Evolutionary conservation across 345 rosid genomes (phyloP).

Genomic region (Cardamine occulta): DNA sequence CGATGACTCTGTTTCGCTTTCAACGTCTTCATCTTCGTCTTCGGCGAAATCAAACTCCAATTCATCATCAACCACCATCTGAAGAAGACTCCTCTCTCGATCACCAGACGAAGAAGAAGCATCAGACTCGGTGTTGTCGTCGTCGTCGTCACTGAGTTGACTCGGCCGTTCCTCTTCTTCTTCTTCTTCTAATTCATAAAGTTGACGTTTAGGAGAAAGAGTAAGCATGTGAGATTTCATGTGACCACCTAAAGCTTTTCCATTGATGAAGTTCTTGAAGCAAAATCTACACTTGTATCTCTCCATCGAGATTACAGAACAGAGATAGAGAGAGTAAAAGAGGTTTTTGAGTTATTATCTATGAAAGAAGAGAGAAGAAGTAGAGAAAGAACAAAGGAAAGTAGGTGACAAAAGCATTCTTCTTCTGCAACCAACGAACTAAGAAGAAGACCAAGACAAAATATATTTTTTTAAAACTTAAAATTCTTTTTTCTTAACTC

Average conservation of each 20-base stretch:
- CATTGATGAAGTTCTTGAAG: constrained; percentile 66
- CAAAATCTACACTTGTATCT: constrained; percentile 77
- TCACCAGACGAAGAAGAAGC: constrained; percentile 50
- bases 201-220: constrained; percentile 45
- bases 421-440: constrained; percentile 42
- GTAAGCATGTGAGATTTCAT: constrained; percentile 83
- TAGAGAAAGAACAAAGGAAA: constrained; percentile 46
- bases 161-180: constrained; percentile 36
- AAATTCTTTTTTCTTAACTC: constrained; percentile 2
- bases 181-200: constrained; percentile 33
- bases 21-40: constrained; percentile 60
- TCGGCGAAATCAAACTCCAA: constrained; percentile 59
- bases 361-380: constrained; percentile 33
- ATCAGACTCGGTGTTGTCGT: constrained; percentile 43
- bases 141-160: constrained; percentile 33
- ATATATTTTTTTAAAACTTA: neutral
- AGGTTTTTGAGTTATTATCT: constrained; percentile 61
- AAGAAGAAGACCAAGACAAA: constrained; percentile 24
- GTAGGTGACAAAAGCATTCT: constrained; percentile 51
- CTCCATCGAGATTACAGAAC: constrained; percentile 52
- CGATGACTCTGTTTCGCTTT: constrained; percentile 86
- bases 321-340: constrained; percentile 45
- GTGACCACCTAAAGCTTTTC: constrained; percentile 85
- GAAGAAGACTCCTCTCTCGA: constrained; percentile 53
- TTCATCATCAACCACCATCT: constrained; percentile 52